Evolutionary conservation across 2,329 filamentous ascomycete genomes (phyloP).

Genomic region (Fusarium udum): DNA sequence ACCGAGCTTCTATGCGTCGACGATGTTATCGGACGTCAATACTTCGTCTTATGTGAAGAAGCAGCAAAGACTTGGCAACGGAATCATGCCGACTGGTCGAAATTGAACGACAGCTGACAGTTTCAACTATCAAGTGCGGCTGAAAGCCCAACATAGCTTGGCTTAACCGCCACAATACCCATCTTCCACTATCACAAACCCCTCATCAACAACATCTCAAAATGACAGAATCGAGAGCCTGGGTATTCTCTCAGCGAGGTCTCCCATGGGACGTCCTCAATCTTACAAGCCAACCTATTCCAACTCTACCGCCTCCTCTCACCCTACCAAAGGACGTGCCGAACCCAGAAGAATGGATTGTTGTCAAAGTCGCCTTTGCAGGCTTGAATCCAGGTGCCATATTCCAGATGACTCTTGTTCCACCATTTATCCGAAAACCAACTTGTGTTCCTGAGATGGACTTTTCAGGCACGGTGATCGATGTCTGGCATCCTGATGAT

Average conservation of each 20-base stretch:
- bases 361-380: slow-evolving; percentile 54
- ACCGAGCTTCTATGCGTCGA: background rate
- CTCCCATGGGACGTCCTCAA: slow-evolving; percentile 1
- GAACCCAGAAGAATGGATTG: slow-evolving; percentile 48
- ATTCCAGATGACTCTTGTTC: slow-evolving; percentile 54
- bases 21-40: background rate
- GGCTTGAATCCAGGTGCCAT: slow-evolving; percentile 57
- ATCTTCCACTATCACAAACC: background rate
- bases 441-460: slow-evolving; percentile 55
- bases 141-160: background rate
- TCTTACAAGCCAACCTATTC: background rate
- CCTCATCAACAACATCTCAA: background rate
- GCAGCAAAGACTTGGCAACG: background rate
- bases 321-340: slow-evolving; percentile 44
- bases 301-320: slow-evolving; percentile 8
- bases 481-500: slow-evolving; percentile 46
- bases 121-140: background rate
- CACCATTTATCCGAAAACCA: slow-evolving; percentile 49
- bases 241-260: background rate
- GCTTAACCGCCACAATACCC: background rate
- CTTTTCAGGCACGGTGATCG: slow-evolving; percentile 53
- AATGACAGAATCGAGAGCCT: background rate
- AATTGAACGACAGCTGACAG: background rate
- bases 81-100: slow-evolving; percentile 5
- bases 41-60: background rate